Percentiles rank a stretch among this genome's conserved stretches.
These are phyloP conservation scores for Albugo candida DNA, from an alignment of 352 stramenopile genomes.

Conservation along the genomic window DNA sequence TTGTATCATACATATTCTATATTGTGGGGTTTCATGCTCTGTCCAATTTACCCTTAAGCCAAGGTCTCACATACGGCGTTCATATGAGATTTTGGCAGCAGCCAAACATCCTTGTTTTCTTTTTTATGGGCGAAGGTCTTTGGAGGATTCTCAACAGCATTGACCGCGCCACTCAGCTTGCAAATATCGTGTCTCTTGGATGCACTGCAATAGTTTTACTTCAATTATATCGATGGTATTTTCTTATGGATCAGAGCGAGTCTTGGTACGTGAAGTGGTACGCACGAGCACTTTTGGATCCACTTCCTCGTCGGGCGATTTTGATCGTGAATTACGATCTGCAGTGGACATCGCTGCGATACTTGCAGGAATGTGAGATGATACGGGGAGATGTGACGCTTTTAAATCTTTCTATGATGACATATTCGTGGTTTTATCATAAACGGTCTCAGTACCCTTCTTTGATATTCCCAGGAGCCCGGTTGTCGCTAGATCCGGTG, in stretches of 20 bases:
- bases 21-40: conserved; percentile 88
- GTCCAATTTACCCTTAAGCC: conserved; percentile 82
- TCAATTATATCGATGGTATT: conserved; percentile 8
- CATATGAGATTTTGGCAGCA: conserved; percentile 92
- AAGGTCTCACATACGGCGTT: conserved; percentile 84
- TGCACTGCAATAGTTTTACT: conserved; percentile 9
- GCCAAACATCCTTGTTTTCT: conserved; percentile 81
- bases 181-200: neutral
- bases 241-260: conserved; percentile 2
- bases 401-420: conserved; percentile 61
- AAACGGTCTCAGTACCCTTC: conserved; percentile 19
- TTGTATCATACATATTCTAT: conserved; percentile 73
- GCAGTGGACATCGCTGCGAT: conserved; percentile 65
- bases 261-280: conserved; percentile 8
- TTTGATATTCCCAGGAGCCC: conserved; percentile 15
- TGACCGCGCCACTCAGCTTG: neutral
- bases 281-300: conserved; percentile 20
- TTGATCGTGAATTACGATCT: conserved; percentile 67
- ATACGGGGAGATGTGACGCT: conserved; percentile 33
- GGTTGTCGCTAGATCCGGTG: no score
- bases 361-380: conserved; percentile 42
- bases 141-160: conserved; percentile 4
- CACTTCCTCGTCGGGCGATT: conserved; percentile 21
- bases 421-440: conserved; percentile 57
- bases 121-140: conserved; percentile 66